Percentiles rank a stretch among this genome's conserved stretches.
Evolutionary conservation across 805 yeast genomes (phyloP).

Genomic region (Debaryomyces hansenii): DNA sequence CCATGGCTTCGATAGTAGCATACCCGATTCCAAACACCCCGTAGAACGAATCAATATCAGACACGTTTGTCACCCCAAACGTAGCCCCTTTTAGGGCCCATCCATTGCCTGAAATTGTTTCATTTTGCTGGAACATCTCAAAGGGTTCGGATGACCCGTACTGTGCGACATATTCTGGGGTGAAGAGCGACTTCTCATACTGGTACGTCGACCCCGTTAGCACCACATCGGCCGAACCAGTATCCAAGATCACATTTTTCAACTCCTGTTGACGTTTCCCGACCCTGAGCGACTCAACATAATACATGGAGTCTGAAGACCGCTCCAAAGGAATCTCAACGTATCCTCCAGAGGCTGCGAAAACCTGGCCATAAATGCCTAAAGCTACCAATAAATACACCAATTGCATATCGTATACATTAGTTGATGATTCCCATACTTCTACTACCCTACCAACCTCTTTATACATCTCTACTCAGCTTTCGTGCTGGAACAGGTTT

Average conservation of each 20-base stretch:
- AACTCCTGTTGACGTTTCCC: slow-evolving; percentile 13
- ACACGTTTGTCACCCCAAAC: slow-evolving; percentile 1
- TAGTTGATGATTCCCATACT: too few species aligned
- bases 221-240: slow-evolving; percentile 19
- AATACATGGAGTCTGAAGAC: slow-evolving; percentile 7
- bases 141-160: slow-evolving; percentile 7
- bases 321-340: slow-evolving; percentile 1
- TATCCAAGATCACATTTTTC: slow-evolving; percentile 12
- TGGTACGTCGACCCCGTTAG: slow-evolving; percentile 1
- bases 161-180: neutral
- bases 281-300: slow-evolving; percentile 8
- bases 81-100: slow-evolving; percentile 4
- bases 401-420: too few species aligned
- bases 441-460: neutral
- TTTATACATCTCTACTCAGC: neutral
- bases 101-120: neutral
- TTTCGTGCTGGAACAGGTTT: neutral
- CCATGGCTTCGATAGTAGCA: slow-evolving; percentile 8
- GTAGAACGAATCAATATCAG: slow-evolving; percentile 6
- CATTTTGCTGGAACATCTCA: slow-evolving; percentile 1
- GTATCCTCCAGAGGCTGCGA: slow-evolving; percentile 1
- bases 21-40: slow-evolving; percentile 20
- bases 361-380: neutral
- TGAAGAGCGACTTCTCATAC: neutral
- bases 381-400: neutral